Conservation (phyloP, 2,329 filamentous ascomycete species). For the Didymella keratinophila region DNA sequence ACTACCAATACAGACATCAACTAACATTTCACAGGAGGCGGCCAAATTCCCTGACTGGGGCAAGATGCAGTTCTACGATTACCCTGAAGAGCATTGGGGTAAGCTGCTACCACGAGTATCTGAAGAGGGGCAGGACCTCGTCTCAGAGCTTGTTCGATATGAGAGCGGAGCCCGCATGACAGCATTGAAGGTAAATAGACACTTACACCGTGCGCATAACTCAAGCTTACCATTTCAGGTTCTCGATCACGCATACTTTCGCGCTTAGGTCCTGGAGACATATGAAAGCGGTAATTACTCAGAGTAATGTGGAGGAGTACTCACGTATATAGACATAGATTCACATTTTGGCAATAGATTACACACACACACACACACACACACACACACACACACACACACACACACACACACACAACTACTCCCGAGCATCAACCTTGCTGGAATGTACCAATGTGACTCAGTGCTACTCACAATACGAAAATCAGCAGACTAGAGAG, state of each 20-base stretch:
- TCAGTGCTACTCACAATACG: too few species aligned
- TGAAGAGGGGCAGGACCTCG: constrained; percentile 68
- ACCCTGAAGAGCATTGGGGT: constrained; percentile 72
- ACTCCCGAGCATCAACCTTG: too few species aligned
- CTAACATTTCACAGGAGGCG: constrained; percentile 62
- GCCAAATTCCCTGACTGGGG: constrained; percentile 82
- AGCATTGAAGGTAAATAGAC: constrained; percentile 65
- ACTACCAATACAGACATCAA: not conserved
- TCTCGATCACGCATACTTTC: constrained; percentile 43
- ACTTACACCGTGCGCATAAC: not conserved
- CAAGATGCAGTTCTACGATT: constrained; percentile 80
- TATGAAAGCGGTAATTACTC: not conserved
- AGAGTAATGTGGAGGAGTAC: constrained; percentile 3
- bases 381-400: not conserved
- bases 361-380: not conserved
- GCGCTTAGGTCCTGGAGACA: constrained; percentile 9
- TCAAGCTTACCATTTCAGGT: constrained; percentile 29
- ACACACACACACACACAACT: not conserved
- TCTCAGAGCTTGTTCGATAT: constrained; percentile 74
- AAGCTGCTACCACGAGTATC: constrained; percentile 71
- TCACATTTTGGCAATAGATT: not conserved
- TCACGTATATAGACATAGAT: constrained; percentile 12
- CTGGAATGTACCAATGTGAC: too few species aligned
- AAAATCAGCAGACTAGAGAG: too few species aligned
- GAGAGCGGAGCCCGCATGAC: constrained; percentile 72